Conservation (phyloP, 2,329 filamentous ascomycete genomes). For the Penicillium sp. region DNA sequence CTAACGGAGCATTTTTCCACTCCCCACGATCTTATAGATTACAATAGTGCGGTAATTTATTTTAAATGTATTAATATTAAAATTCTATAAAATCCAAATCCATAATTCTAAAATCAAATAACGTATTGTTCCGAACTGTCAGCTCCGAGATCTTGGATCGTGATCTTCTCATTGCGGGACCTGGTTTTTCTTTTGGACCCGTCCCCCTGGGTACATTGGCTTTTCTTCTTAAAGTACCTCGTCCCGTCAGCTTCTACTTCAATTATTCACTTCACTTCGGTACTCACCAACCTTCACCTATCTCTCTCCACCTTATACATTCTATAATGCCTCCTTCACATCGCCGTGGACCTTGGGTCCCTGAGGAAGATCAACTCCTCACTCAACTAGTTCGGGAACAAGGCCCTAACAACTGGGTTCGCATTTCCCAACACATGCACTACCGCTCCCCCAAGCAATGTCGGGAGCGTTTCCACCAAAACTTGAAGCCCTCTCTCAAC, state of each 20-base stretch:
- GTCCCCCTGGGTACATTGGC: constrained; percentile 33
- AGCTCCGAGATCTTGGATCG: constrained; percentile 44
- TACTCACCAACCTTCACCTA: not conserved
- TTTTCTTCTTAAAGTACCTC: constrained; percentile 14
- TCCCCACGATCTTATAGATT: constrained; percentile 14
- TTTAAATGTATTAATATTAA: not conserved
- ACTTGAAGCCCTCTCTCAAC: constrained; percentile 75
- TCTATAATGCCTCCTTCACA: constrained; percentile 51
- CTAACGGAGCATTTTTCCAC: constrained; percentile 20
- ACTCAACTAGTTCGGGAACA: constrained; percentile 69
- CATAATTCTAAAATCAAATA: constrained; percentile 1
- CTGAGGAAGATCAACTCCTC: constrained; percentile 71
- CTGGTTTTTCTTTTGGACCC: constrained; percentile 35
- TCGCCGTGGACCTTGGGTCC: constrained; percentile 81
- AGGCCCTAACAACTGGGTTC: constrained; percentile 85
- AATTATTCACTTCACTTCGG: not conserved
- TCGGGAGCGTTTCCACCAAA: constrained; percentile 90
- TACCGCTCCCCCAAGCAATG: constrained; percentile 91
- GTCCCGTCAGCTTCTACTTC: not conserved
- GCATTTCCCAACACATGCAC: constrained; percentile 73
- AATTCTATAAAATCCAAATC: constrained; percentile 1
- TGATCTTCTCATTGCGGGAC: constrained; percentile 41
- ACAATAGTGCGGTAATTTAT: constrained; percentile 12
- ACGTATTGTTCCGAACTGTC: constrained; percentile 34
- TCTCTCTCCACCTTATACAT: not conserved